Conservation (phyloP, 306 rosid species). For the Benincasa hispida region DNA sequence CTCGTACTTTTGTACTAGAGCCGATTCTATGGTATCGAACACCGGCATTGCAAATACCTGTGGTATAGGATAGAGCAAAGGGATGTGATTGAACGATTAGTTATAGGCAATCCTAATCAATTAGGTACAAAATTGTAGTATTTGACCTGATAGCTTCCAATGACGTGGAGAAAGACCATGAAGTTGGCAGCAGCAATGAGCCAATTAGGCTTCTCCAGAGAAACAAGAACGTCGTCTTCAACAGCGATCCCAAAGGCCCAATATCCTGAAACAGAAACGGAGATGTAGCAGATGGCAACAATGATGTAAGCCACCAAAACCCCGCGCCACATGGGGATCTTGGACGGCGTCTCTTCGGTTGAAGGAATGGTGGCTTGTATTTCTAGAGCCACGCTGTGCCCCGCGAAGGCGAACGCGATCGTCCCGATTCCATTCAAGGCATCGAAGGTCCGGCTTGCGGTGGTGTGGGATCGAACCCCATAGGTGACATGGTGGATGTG, state of each 20-base stretch:
- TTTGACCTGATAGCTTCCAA: conserved; percentile 51
- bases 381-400: conserved; percentile 50
- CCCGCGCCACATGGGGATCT: conserved; percentile 60
- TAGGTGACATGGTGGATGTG: conserved; percentile 8
- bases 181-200: conserved; percentile 43
- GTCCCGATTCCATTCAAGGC: conserved; percentile 44
- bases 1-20: conserved; percentile 16
- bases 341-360: conserved; percentile 34
- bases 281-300: conserved; percentile 33
- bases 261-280: conserved; percentile 39
- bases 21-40: conserved; percentile 40
- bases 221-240: conserved; percentile 53
- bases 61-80: no score
- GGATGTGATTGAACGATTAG: no score
- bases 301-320: conserved; percentile 30
- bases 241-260: conserved; percentile 57
- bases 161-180: conserved; percentile 58
- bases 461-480: conserved; percentile 23
- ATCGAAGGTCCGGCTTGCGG: conserved; percentile 22
- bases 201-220: conserved; percentile 39
- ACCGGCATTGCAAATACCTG: conserved; percentile 58
- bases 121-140: no score
- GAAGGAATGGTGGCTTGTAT: conserved; percentile 76
- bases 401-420: conserved; percentile 60
- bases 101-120: no score